These are phyloP conservation scores for Microbotryum intermedium DNA, from an alignment of 1,284 basidiomycete genomes.

Conservation along the genomic window DNA sequence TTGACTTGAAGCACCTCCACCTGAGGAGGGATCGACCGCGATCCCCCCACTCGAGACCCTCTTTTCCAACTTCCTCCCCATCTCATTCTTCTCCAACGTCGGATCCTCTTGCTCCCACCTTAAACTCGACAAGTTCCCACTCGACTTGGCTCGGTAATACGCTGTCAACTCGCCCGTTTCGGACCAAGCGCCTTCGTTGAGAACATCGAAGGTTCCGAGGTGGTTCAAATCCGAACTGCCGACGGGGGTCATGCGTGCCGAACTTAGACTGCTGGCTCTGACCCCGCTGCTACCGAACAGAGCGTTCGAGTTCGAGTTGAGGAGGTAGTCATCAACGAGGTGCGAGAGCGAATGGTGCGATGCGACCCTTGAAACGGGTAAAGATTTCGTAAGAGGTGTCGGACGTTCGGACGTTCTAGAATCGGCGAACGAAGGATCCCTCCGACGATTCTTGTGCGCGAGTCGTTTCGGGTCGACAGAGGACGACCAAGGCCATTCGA, in stretches of 20 bases:
- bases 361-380: not conserved
- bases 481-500: constrained; percentile 6
- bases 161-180: constrained; percentile 1
- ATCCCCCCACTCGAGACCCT: not conserved
- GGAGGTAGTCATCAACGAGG: no score
- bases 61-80: not conserved
- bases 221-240: not conserved
- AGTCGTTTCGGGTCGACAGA: not conserved
- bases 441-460: not conserved
- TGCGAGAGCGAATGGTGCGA: not conserved
- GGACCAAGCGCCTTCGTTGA: not conserved
- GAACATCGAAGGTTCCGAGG: not conserved
- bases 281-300: not conserved
- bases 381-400: not conserved
- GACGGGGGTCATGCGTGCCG: not conserved
- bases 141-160: not conserved
- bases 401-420: not conserved
- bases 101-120: not conserved
- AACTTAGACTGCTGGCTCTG: not conserved
- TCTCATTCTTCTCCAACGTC: not conserved
- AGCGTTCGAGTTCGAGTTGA: not conserved
- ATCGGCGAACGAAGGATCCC: not conserved
- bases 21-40: no score
- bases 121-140: not conserved
- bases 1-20: not conserved